Base-by-base conservation (phyloP, 1,139 yeast genomes). In the Kodamaea sp. region DNA sequence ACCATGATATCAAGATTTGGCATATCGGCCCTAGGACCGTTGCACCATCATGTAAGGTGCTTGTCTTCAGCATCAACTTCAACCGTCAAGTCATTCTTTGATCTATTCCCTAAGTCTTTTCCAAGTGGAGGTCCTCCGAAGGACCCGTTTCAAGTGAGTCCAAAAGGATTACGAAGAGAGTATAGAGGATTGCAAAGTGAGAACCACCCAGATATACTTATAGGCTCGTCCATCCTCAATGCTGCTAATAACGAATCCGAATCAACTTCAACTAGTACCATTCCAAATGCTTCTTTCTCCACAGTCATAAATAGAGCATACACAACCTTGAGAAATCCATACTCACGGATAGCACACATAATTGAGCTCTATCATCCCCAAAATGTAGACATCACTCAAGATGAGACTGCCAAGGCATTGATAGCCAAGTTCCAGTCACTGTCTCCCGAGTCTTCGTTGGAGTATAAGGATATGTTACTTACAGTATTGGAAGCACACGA, bases 401-500 rank as follows among this genome's bases (percentile, higher is more conserved):
- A 70, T 43, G 69, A 62, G 9, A 59, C 59, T 2, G 58, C 73
- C 16, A 70, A 70, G 43, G 44, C 41, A 11, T 45, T 67, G 36
- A 70, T 70, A 29, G 55, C 61, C 3, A 38, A 53, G 20, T 56
- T 63, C 26, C 74, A 70, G 43, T 38, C 51, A 8, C 38, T 51
- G 10, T 58, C 65, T 1, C 54, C 55, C 8, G 65, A 60, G 28
- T 51, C 53, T 13, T 53, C 69, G 4, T 41, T 63, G 34, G 62
- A 59, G 26, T 70, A 86, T 53, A 84, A 84, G 41, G 73, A 66
- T 14, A 64, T 83, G 53, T 59, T 87, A 25, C 76, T 83, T 80
- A 75, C 79, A 29, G 87, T 90, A 21, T 66, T 90, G 59, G 94
- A 88, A 47, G 81, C 87, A 1, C 90, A 88, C 50, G 96, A 87